Evolutionary conservation across 2,329 filamentous ascomycete genomes (phyloP).

Genomic region (Aureobasidium vineae): DNA sequence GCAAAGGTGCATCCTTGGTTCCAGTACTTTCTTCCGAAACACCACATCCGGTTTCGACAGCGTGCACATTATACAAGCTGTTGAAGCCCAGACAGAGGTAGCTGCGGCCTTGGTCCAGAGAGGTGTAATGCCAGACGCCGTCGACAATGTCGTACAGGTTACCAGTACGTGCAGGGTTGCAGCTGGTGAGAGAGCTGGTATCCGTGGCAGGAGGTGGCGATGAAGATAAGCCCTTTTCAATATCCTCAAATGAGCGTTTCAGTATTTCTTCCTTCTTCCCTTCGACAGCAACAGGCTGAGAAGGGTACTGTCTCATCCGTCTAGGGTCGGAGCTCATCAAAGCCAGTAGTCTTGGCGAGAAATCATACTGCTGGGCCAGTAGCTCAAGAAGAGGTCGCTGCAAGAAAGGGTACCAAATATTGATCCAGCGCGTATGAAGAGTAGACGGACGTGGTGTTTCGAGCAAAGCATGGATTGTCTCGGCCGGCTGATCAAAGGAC

Average conservation of each 20-base stretch:
- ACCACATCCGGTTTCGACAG: conserved; percentile 23
- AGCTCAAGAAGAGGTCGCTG: conserved; percentile 58
- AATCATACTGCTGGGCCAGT: conserved; percentile 63
- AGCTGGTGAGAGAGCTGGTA: conserved; percentile 38
- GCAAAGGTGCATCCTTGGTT: conserved; percentile 35
- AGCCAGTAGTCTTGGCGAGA: conserved; percentile 64
- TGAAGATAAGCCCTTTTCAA: conserved; percentile 38
- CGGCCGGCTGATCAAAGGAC: conserved; percentile 53
- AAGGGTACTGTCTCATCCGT: conserved; percentile 32
- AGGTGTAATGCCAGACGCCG: conserved; percentile 73
- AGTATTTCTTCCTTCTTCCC: conserved; percentile 1
- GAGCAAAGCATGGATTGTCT: conserved; percentile 46
- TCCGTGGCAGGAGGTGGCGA: conserved; percentile 31
- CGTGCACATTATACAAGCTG: conserved; percentile 59
- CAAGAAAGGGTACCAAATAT: conserved; percentile 66
- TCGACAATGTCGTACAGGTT: conserved; percentile 62
- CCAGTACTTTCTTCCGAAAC: conserved; percentile 33
- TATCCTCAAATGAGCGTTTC: conserved; percentile 25
- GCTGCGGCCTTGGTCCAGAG: conserved; percentile 64
- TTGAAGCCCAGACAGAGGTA: conserved; percentile 74
- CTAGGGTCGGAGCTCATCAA: conserved; percentile 61
- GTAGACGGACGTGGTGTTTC: conserved; percentile 47
- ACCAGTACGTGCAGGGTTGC: conserved; percentile 35
- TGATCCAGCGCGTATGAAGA: conserved; percentile 68
- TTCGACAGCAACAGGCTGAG: conserved; percentile 27